Conservation (phyloP, 345 rosid genomes). For the Streptanthus diversifolius region DNA sequence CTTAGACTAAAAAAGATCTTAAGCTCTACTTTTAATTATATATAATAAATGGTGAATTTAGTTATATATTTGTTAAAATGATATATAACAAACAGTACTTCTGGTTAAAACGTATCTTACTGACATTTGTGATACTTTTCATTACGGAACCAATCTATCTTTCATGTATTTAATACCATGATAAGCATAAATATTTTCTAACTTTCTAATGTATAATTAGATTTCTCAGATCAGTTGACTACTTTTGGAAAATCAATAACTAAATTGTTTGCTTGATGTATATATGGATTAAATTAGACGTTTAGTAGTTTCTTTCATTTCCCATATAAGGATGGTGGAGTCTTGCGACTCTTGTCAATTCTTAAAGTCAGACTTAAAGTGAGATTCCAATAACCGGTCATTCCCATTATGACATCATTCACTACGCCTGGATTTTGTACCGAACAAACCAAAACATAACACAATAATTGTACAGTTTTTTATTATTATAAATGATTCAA, state of each 20-base stretch:
- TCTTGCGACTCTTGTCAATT: constrained; percentile 4
- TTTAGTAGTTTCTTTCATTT: constrained; percentile 20
- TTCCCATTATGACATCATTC: neutral
- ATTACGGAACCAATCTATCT: neutral
- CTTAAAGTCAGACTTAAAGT: neutral
- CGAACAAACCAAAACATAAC: neutral
- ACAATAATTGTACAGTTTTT: neutral
- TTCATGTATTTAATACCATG: neutral
- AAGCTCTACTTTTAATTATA: neutral
- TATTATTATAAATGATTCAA: neutral
- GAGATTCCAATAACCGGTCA: constrained; percentile 4
- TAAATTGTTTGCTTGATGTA: neutral
- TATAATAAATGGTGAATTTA: neutral
- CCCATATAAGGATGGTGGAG: neutral
- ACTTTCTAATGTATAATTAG: neutral
- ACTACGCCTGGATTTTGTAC: neutral
- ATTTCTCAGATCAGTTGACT: neutral
- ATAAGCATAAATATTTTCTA: no score
- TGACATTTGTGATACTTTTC: neutral
- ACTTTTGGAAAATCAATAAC: neutral
- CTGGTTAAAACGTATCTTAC: neutral
- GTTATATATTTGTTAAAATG: neutral
- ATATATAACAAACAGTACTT: neutral
- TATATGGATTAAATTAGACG: neutral
- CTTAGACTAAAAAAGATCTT: no score